Conservation (phyloP, 2,329 filamentous ascomycete species). For the Teratosphaeria pseudoeucalypti region DNA sequence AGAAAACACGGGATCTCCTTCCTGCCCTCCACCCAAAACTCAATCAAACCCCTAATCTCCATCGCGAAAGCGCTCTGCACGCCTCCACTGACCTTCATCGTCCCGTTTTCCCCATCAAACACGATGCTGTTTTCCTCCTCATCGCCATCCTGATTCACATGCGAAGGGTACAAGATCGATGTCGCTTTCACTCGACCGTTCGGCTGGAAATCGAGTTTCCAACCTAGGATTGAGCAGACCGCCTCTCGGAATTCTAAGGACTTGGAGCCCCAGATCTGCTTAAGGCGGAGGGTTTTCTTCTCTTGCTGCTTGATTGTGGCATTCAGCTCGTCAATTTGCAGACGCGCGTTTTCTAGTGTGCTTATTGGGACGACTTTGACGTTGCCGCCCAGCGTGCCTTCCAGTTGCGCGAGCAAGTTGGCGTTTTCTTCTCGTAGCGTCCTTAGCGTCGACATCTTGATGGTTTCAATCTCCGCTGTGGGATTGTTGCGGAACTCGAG, state of each 20-base stretch:
- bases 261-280: slow-evolving; percentile 86
- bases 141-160: slow-evolving; percentile 31
- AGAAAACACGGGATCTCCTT: slow-evolving; percentile 90
- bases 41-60: slow-evolving; percentile 75
- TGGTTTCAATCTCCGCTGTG: slow-evolving; percentile 70
- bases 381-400: slow-evolving; percentile 28
- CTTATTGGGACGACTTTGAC: slow-evolving; percentile 63
- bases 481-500: slow-evolving; percentile 87
- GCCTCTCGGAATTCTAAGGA: slow-evolving; percentile 91
- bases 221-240: slow-evolving; percentile 82
- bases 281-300: slow-evolving; percentile 75
- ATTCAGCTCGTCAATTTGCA: slow-evolving; percentile 56
- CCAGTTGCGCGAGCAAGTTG: slow-evolving; percentile 66
- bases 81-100: slow-evolving; percentile 95
- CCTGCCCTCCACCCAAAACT: slow-evolving; percentile 91
- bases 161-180: slow-evolving; percentile 62
- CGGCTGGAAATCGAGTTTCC: slow-evolving; percentile 92
- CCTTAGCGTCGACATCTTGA: slow-evolving; percentile 70
- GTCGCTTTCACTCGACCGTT: slow-evolving; percentile 93
- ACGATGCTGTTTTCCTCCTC: slow-evolving; percentile 52
- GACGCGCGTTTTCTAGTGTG: slow-evolving; percentile 62
- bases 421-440: slow-evolving; percentile 74
- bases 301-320: slow-evolving; percentile 51
- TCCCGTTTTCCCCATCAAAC: slow-evolving; percentile 87
- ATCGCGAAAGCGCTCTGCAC: slow-evolving; percentile 75